Conservation (phyloP, 495 filamentous ascomycete genomes). For the Aspergillus panamensis region DNA sequence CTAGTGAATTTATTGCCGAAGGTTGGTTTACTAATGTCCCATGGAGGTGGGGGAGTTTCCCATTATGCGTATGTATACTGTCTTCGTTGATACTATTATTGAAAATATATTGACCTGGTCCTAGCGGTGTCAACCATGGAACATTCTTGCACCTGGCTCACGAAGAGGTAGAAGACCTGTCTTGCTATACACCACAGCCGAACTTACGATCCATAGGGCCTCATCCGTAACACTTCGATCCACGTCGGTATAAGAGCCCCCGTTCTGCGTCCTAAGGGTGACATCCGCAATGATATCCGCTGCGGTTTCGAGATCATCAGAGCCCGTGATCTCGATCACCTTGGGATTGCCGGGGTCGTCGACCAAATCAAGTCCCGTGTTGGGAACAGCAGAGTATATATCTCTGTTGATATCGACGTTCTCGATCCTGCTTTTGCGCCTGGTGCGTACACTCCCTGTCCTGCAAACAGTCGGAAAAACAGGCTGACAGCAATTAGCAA, state of each 20-base stretch:
- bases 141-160: conserved; percentile 53
- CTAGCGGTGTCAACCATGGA: conserved; percentile 49
- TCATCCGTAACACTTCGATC: conserved; percentile 45
- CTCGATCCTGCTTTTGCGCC: conserved; percentile 52
- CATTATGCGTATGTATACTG: conserved; percentile 44
- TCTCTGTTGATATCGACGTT: conserved; percentile 51
- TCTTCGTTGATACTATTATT: background rate
- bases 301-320: conserved; percentile 50
- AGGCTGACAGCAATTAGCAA: conserved; percentile 17
- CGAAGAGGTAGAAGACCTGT: conserved; percentile 35
- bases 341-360: conserved; percentile 42
- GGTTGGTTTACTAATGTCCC: background rate
- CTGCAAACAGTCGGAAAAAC: background rate
- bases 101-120: conserved; percentile 2
- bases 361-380: conserved; percentile 43
- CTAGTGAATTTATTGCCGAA: background rate
- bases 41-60: conserved; percentile 38
- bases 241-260: conserved; percentile 51
- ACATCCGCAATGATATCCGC: conserved; percentile 45
- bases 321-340: conserved; percentile 49
- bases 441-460: conserved; percentile 23
- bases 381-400: conserved; percentile 32
- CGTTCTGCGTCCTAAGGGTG: conserved; percentile 37
- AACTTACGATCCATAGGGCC: conserved; percentile 24
- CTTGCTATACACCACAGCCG: background rate